These are phyloP conservation scores for Phlyctochytrium arcticum DNA, from an alignment of 192 early-diverging fungal genomes.

Conservation along the genomic window DNA sequence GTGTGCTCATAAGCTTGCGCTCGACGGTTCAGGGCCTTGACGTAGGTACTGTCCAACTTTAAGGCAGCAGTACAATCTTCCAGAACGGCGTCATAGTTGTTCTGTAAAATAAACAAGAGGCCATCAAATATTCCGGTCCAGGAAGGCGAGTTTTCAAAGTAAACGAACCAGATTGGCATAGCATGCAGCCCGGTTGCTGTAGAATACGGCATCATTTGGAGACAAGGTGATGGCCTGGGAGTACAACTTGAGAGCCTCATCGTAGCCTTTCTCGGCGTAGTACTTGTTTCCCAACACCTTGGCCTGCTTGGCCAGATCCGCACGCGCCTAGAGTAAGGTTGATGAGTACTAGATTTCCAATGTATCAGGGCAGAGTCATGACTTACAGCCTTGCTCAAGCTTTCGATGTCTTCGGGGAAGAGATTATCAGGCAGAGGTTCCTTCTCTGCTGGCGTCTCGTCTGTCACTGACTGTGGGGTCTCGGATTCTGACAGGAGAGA, in stretches of 20 bases:
- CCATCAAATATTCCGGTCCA: no score
- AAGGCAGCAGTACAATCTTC: slow-evolving; percentile 79
- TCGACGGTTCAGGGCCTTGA: slow-evolving; percentile 79
- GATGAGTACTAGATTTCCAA: not conserved
- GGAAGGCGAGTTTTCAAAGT: not conserved
- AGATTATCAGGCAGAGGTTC: not conserved
- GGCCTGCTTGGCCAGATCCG: slow-evolving; percentile 64
- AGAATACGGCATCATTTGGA: slow-evolving; percentile 76
- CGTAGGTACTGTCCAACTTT: slow-evolving; percentile 76
- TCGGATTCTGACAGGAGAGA: no score
- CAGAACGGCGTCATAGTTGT: slow-evolving; percentile 71
- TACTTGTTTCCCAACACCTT: slow-evolving; percentile 87
- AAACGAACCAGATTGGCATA: slow-evolving; percentile 61
- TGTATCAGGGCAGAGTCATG: no score
- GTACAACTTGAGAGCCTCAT: slow-evolving; percentile 83
- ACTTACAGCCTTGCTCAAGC: not conserved
- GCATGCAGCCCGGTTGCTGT: slow-evolving; percentile 94
- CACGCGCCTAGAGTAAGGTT: slow-evolving; percentile 3
- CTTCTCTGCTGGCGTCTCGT: no score
- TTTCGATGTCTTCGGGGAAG: slow-evolving; percentile 11
- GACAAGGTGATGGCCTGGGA: slow-evolving; percentile 81
- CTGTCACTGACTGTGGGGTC: no score
- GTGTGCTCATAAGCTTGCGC: slow-evolving; percentile 62
- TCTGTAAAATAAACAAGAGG: slow-evolving; percentile 1
- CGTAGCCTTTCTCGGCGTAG: slow-evolving; percentile 77